phyloP scores from a whole-genome alignment of 1,139 yeast species.

The Torulaspora globosa region DNA sequence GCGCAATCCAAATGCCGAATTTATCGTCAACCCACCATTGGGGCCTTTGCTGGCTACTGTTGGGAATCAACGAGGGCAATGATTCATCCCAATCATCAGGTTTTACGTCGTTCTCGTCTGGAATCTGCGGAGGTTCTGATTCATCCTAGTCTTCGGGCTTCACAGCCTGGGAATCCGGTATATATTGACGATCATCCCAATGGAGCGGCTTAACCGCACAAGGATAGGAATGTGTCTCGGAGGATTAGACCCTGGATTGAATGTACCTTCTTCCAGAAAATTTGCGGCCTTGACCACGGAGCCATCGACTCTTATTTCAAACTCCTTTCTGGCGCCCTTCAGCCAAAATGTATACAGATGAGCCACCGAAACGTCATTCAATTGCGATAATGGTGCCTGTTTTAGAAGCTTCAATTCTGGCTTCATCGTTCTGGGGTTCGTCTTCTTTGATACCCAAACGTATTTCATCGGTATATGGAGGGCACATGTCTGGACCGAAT shows the following conservation, averaged over 20 bases:
- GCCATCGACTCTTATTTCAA: conserved; percentile 81
- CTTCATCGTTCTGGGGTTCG: conserved; percentile 51
- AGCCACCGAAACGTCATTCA: conserved; percentile 51
- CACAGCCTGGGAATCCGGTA: conserved; percentile 62
- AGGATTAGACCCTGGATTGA: conserved; percentile 63
- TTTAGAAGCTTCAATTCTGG: conserved; percentile 63
- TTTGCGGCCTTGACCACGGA: conserved; percentile 66
- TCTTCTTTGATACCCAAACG: conserved; percentile 67
- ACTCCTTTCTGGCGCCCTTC: conserved; percentile 53
- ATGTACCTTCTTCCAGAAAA: conserved; percentile 48
- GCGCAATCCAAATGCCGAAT: conserved; percentile 80
- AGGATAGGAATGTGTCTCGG: conserved; percentile 55
- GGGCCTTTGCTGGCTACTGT: conserved; percentile 63
- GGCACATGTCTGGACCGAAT: conserved; percentile 96
- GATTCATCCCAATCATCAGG: conserved; percentile 81
- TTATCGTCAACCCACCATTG: conserved; percentile 82
- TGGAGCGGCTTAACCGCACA: conserved; percentile 63
- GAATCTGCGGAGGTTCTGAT: conserved; percentile 53
- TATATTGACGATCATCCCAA: conserved; percentile 69
- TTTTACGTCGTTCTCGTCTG: conserved; percentile 60
- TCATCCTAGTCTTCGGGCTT: conserved; percentile 87
- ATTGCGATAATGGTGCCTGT: conserved; percentile 52
- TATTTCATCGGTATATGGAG: conserved; percentile 62
- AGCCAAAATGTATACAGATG: conserved; percentile 75
- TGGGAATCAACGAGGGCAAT: conserved; percentile 53